phyloP scores from a whole-genome alignment of 23 red algal species.

The Gracilaria domingensis region DNA sequence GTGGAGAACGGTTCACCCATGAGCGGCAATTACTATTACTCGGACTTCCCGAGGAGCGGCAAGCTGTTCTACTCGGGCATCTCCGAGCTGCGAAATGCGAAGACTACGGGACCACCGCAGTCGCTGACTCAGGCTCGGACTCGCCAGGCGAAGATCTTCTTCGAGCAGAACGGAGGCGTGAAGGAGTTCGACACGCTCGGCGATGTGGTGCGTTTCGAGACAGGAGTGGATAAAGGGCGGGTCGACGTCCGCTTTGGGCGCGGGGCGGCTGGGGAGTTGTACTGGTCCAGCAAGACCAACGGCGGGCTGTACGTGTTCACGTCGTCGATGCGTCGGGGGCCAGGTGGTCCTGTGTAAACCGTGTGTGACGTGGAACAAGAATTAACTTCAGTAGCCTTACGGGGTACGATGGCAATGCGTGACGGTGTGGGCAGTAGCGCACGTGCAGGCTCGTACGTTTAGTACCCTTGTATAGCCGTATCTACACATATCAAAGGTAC shows the following conservation, averaged over 20 bases:
- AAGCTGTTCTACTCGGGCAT: conserved; percentile 52
- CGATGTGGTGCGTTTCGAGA: conserved; percentile 44
- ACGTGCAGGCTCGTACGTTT: too few species aligned
- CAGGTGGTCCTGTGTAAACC: neutral
- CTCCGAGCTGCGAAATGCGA: conserved; percentile 31
- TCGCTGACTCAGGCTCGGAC: conserved; percentile 40
- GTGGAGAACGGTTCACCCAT: conserved; percentile 64
- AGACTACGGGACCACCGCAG: conserved; percentile 1
- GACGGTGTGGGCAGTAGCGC: too few species aligned
- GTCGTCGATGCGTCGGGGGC: conserved; percentile 32
- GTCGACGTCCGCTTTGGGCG: conserved; percentile 55
- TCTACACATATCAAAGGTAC: too few species aligned
- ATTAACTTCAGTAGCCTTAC: too few species aligned
- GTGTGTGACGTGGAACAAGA: too few species aligned
- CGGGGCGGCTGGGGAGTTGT: conserved; percentile 19
- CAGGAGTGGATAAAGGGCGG: neutral
- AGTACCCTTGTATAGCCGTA: too few species aligned
- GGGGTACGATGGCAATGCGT: too few species aligned
- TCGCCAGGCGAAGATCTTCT: conserved; percentile 25
- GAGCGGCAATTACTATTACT: conserved; percentile 41
- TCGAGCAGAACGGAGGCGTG: conserved; percentile 9
- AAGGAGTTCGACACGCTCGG: conserved; percentile 29
- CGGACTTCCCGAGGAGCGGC: conserved; percentile 44
- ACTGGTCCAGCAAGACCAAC: conserved; percentile 61
- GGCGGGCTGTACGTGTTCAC: conserved; percentile 50